Evolutionary conservation across 148 eudicot genomes (phyloP).

Genomic region (Tetragonia tetragonoides): DNA sequence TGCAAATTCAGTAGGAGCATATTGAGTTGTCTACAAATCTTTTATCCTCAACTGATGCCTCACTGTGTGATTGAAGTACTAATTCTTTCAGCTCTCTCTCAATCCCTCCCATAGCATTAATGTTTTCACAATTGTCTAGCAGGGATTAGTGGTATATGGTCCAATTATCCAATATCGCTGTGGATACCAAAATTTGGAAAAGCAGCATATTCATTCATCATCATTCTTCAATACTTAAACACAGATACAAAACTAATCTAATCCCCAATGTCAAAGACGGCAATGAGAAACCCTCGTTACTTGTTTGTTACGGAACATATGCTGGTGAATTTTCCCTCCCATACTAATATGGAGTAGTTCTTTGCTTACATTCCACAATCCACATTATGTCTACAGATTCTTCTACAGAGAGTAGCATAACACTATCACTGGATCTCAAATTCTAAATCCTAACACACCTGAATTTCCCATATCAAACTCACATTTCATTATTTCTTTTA

Average conservation of each 20-base stretch:
- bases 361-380: not conserved
- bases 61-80: too few relatives aligned
- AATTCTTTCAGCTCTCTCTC: too few relatives aligned
- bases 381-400: not conserved
- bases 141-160: not conserved
- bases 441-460: not conserved
- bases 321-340: not conserved
- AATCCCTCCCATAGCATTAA: not conserved
- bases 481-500: not conserved
- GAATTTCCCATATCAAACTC: not conserved
- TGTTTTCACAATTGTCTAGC: not conserved
- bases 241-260: not conserved
- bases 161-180: not conserved
- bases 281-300: not conserved
- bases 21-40: too few relatives aligned
- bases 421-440: not conserved
- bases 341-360: too few relatives aligned
- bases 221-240: not conserved
- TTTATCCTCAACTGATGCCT: too few relatives aligned
- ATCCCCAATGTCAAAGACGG: too few relatives aligned
- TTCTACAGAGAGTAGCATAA: not conserved
- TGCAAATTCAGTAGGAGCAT: too few relatives aligned
- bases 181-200: not conserved
- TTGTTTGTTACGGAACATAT: not conserved
- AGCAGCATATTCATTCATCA: constrained; percentile 1